Conservation (phyloP, 1,284 basidiomycete species). For the Sanghuangporus baumii region DNA sequence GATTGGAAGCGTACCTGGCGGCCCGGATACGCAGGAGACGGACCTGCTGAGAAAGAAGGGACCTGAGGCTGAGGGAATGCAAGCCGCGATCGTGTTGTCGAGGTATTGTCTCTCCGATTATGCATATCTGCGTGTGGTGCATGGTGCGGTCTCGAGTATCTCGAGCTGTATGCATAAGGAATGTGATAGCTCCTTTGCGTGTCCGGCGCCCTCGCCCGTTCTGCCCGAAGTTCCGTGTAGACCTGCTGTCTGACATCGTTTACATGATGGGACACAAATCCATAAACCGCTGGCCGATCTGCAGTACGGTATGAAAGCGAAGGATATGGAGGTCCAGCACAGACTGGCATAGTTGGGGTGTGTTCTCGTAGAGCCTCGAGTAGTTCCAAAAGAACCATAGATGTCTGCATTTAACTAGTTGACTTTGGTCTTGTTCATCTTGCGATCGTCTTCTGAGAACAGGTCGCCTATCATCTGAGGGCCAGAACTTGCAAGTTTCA, state of each 20-base stretch:
- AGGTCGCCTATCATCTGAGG: not conserved
- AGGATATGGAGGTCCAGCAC: not conserved
- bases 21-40: not conserved
- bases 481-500: not conserved
- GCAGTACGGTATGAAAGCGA: not conserved
- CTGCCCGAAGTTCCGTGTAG: not conserved
- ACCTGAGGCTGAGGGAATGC: not conserved
- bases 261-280: not conserved
- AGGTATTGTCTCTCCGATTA: not conserved
- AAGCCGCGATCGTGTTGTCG: not conserved
- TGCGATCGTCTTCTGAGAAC: not conserved
- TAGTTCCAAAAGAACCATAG: not conserved
- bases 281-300: not conserved
- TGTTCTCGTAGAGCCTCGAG: not conserved
- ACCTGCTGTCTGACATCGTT: conserved; percentile 1
- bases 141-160: not conserved
- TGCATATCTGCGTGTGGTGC: not conserved
- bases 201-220: not conserved
- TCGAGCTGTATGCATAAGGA: not conserved
- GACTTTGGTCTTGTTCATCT: not conserved
- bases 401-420: not conserved
- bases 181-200: not conserved
- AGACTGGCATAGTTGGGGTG: not conserved
- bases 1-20: not conserved
- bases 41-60: not conserved